Conservation (phyloP, 2,329 filamentous ascomycete genomes). For the Raffaelea ambrosiae region DNA sequence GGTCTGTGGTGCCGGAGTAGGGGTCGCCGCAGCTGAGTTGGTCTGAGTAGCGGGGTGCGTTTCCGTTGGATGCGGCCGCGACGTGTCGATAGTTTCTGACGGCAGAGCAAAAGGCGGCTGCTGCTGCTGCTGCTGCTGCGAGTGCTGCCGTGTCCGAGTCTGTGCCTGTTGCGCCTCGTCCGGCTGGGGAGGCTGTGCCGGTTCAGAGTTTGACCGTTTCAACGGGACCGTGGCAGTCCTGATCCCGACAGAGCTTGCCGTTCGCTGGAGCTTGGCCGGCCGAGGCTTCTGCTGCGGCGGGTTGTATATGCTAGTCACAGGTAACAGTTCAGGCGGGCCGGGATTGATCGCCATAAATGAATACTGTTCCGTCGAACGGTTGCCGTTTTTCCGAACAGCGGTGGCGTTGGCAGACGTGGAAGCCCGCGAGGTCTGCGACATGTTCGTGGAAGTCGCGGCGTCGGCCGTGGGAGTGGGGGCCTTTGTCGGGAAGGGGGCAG, state of each 20-base stretch:
- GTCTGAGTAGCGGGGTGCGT: background rate
- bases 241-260: background rate
- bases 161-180: background rate
- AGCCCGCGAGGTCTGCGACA: background rate
- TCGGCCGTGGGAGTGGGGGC: too few relatives aligned
- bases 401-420: constrained; percentile 18
- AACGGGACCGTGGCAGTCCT: constrained; percentile 4
- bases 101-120: background rate
- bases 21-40: background rate
- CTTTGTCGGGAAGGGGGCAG: background rate
- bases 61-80: background rate
- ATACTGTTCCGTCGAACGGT: constrained; percentile 18
- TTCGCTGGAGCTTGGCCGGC: constrained; percentile 3
- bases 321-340: constrained; percentile 33
- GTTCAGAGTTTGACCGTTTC: constrained; percentile 13
- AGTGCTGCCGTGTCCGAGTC: background rate
- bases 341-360: constrained; percentile 33
- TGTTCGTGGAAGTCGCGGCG: background rate
- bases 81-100: background rate
- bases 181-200: background rate
- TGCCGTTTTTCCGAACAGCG: constrained; percentile 10
- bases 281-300: constrained; percentile 17
- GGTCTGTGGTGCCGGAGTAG: background rate
- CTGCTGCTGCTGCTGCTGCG: background rate
- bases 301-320: constrained; percentile 33